Conservation (phyloP, 768 basidiomycete species). For the Tylopilus sp. region DNA sequence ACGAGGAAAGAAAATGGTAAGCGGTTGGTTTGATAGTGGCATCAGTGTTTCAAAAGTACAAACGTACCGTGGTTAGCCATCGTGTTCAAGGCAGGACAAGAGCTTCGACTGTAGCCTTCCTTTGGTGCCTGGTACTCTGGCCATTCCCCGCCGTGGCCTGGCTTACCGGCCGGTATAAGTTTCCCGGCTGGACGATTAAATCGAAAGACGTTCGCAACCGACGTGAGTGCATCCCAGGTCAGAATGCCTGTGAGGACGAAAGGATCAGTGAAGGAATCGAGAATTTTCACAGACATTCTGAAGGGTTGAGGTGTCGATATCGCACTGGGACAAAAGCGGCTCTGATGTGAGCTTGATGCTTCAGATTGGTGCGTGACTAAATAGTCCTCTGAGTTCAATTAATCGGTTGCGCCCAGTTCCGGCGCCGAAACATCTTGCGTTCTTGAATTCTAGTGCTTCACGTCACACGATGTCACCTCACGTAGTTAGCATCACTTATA, state of each 20-base stretch:
- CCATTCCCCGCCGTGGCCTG: conserved; percentile 62
- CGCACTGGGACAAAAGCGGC: no score
- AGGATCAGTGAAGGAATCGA: background rate
- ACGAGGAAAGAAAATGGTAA: background rate
- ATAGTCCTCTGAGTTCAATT: no score
- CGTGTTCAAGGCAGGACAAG: conserved; percentile 72
- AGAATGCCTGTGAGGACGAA: conserved; percentile 1
- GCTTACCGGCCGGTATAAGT: conserved; percentile 49
- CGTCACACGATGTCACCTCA: no score
- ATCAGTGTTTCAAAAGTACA: conserved; percentile 29
- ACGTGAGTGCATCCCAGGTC: conserved; percentile 12
- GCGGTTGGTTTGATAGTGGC: background rate
- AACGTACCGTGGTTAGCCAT: conserved; percentile 76
- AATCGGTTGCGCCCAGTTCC: no score
- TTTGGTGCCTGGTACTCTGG: conserved; percentile 58
- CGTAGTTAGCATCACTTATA: no score
- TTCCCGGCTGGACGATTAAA: conserved; percentile 41
- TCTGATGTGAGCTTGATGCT: no score
- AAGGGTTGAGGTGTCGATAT: no score
- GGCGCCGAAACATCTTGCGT: no score
- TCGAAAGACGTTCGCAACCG: conserved; percentile 12
- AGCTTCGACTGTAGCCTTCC: conserved; percentile 63
- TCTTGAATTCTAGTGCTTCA: no score
- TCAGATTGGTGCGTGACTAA: no score
- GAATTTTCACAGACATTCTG: no score